Evolutionary conservation across 2,329 filamentous ascomycete genomes (phyloP).

Genomic region (Fusarium ramigenum): DNA sequence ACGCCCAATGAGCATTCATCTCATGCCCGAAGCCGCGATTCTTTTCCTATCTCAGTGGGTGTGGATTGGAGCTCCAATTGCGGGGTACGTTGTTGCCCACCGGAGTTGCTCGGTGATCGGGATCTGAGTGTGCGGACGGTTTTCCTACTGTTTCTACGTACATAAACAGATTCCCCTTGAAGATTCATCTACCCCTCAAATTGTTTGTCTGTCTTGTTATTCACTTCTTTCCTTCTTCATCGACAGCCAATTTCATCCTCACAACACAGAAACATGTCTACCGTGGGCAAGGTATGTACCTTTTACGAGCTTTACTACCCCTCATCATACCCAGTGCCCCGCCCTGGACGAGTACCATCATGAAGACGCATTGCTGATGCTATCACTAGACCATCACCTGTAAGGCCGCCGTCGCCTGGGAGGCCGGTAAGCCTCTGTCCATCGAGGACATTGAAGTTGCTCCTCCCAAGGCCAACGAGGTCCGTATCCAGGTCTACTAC

Average conservation of each 20-base stretch:
- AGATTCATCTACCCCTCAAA: slow-evolving; percentile 25
- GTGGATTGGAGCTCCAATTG: slow-evolving; percentile 42
- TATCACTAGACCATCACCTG: slow-evolving; percentile 83
- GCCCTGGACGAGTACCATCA: slow-evolving; percentile 23
- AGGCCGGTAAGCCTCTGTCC: slow-evolving; percentile 86
- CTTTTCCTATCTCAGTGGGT: slow-evolving; percentile 38
- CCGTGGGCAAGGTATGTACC: slow-evolving; percentile 60
- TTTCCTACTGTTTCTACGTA: slow-evolving; percentile 35
- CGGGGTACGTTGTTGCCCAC: slow-evolving; percentile 37
- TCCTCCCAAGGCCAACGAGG: slow-evolving; percentile 90
- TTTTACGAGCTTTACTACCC: slow-evolving; percentile 19
- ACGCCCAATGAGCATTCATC: slow-evolving; percentile 27
- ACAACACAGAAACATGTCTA: slow-evolving; percentile 54
- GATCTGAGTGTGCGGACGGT: slow-evolving; percentile 33
- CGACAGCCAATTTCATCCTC: slow-evolving; percentile 26
- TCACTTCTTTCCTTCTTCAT: slow-evolving; percentile 19
- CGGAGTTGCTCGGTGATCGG: slow-evolving; percentile 46
- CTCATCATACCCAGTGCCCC: slow-evolving; percentile 35
- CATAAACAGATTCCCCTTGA: slow-evolving; percentile 37
- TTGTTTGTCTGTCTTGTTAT: slow-evolving; percentile 21
- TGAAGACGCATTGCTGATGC: slow-evolving; percentile 27
- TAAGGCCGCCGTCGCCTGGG: slow-evolving; percentile 98
- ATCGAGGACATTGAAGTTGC: slow-evolving; percentile 94
- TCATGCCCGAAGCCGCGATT: slow-evolving; percentile 25
- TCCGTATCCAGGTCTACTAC: slow-evolving; percentile 96